Evolutionary conservation across 1,284 basidiomycete species (phyloP), one percentile per base, ranked within the genome.

Genomic region (Dichomitus squalens): DNA sequence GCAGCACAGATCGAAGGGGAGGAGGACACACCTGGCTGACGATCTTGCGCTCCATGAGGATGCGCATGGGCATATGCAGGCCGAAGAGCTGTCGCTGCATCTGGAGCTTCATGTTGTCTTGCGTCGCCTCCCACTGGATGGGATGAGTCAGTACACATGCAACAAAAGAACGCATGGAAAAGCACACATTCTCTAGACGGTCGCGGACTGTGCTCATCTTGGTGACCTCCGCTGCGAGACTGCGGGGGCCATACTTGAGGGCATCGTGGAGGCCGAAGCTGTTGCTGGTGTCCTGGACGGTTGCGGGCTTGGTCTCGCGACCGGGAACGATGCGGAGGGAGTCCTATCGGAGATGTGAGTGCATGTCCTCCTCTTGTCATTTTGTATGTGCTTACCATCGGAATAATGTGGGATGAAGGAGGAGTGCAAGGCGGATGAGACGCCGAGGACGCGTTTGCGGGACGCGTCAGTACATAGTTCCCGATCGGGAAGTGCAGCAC

Each of bases 31-130:
- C 95, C 59, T 85, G 74, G 50, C 84, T 75, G 14, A 94, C 93
- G 47, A 95, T 83, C 79, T 91, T 92, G 68, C 95, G 84, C 74
- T 99, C 96, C 96, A 99, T 98, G 66, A 96, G 79, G 57, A 87
- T 79, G 43, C 95, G 84, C 72, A 97, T 84, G 5, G 96, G 96
- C 35, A 92, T 88, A 65, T 93, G 92, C 64, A 98, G 72, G 36
- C 96, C 96, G 69, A 90, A 92, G 36, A 89, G 75, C 73, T 95
- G 89, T 53, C 96, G 85, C 71, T 95, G 85, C 75, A 97, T 78
- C 43, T 86, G 94, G 59, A 97, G 79, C 72, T 92, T 91, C 56
- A 96, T 72, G 72, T 92, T 90, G 71, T 94, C 90, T 72, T 96
- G 94, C 5, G 96, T 96, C 64, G 87, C 87, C 56, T 95, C 88